These are phyloP conservation scores for Nakazawaea ambrosiae DNA, from an alignment of 805 yeast genomes.

Conservation along the genomic window DNA sequence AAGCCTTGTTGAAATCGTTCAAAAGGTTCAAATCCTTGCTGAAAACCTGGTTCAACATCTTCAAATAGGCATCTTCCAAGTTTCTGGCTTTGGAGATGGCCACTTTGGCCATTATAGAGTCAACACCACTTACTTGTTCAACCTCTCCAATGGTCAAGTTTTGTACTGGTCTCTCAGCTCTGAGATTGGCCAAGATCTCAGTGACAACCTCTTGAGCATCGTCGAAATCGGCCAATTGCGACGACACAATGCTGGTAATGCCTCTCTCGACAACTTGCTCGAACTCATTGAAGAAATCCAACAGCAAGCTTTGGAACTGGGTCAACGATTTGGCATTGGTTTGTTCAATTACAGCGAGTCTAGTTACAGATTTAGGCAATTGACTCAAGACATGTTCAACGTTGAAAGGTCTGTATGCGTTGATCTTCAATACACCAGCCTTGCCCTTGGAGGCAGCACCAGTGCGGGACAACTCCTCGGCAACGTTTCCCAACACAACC, in stretches of 20 bases:
- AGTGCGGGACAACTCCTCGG: constrained; percentile 33
- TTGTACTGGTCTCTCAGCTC: constrained; percentile 50
- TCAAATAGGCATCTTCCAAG: constrained; percentile 71
- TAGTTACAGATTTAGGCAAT: constrained; percentile 48
- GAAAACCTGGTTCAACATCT: constrained; percentile 66
- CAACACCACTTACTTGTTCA: constrained; percentile 20
- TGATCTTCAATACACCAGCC: constrained; percentile 47
- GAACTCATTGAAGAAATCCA: constrained; percentile 66
- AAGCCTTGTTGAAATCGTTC: constrained; percentile 45
- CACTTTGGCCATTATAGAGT: constrained; percentile 5
- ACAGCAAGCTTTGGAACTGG: constrained; percentile 38
- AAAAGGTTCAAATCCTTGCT: constrained; percentile 47
- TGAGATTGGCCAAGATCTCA: constrained; percentile 45
- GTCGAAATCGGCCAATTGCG: constrained; percentile 41
- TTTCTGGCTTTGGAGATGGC: constrained; percentile 41
- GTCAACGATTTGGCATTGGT: constrained; percentile 28
- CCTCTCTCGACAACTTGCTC: constrained; percentile 36
- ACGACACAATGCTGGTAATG: constrained; percentile 50
- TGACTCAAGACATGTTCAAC: constrained; percentile 39
- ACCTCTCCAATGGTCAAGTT: constrained; percentile 51
- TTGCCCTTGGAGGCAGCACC: constrained; percentile 28
- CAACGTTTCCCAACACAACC: constrained; percentile 57
- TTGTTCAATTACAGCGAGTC: constrained; percentile 64
- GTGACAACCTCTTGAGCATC: constrained; percentile 35
- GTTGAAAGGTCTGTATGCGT: constrained; percentile 70